Conservation (phyloP, 2,329 filamentous ascomycete genomes). For the Microcyclospora pomicola region DNA sequence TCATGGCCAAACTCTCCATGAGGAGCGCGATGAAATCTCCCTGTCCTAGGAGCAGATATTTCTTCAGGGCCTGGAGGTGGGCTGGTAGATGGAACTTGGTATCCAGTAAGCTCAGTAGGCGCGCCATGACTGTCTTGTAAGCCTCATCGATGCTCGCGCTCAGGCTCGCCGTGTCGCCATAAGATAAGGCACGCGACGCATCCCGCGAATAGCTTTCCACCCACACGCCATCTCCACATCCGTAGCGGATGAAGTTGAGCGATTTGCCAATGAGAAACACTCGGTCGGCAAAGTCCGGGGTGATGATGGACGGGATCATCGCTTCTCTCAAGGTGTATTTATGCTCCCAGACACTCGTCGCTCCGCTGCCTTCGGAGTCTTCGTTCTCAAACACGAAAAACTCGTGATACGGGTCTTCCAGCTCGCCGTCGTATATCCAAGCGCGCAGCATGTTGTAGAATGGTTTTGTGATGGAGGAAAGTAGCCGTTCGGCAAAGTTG, state of each 20-base stretch:
- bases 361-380: conserved; percentile 41
- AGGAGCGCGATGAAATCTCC: conserved; percentile 94
- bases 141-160: conserved; percentile 92
- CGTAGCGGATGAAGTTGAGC: conserved; percentile 93
- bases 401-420: conserved; percentile 88
- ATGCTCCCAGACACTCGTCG: conserved; percentile 92
- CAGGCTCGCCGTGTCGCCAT: conserved; percentile 83
- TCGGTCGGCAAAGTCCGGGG: conserved; percentile 84
- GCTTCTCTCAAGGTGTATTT: conserved; percentile 77
- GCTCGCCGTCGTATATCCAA: conserved; percentile 97
- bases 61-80: conserved; percentile 81
- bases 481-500: conserved; percentile 77
- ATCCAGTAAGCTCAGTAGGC: conserved; percentile 84
- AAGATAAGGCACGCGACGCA: conserved; percentile 78
- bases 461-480: conserved; percentile 75
- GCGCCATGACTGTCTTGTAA: conserved; percentile 95
- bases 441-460: conserved; percentile 93
- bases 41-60: conserved; percentile 85
- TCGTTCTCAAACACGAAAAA: conserved; percentile 88
- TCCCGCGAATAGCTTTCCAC: conserved; percentile 90
- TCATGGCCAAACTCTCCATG: conserved; percentile 90
- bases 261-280: conserved; percentile 97
- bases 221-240: conserved; percentile 86
- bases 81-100: conserved; percentile 91
- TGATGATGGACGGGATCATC: conserved; percentile 90